phyloP scores from a whole-genome alignment of 177 flowering plant species.

The Vitis hybrid region DNA sequence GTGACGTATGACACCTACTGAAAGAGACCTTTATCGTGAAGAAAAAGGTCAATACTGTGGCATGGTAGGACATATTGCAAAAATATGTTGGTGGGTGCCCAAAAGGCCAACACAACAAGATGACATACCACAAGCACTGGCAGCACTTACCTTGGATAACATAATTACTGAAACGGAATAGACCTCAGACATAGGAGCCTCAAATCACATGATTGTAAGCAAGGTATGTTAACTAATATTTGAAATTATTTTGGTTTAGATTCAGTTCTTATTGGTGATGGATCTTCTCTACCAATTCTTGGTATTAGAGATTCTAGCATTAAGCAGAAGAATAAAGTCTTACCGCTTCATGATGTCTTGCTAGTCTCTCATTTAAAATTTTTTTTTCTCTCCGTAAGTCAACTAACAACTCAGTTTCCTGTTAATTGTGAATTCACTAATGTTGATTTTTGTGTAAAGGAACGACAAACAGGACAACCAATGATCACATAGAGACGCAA shows the following conservation, averaged over 20 bases:
- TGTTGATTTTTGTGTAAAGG: slow-evolving; percentile 8
- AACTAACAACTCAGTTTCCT: slow-evolving; percentile 6
- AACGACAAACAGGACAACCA: slow-evolving; percentile 1
- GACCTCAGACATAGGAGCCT: not conserved
- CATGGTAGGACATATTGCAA: not conserved
- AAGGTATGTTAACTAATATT: not conserved
- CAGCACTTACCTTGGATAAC: not conserved
- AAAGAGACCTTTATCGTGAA: slow-evolving; percentile 6
- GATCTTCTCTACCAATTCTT: not conserved
- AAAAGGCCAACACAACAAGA: not conserved
- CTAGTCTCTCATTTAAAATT: not conserved
- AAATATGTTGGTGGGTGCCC: not conserved
- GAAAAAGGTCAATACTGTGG: slow-evolving; percentile 8
- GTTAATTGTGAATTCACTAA: slow-evolving; percentile 9
- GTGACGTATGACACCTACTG: slow-evolving; percentile 9
- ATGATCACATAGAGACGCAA: too few relatives aligned
- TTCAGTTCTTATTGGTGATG: not conserved
- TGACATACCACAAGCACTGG: slow-evolving; percentile 2
- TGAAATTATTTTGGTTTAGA: not conserved
- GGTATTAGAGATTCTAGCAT: slow-evolving; percentile 3
- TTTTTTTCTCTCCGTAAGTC: slow-evolving; percentile 13
- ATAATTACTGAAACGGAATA: not conserved
- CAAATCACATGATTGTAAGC: not conserved
- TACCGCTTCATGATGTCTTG: slow-evolving; percentile 2
- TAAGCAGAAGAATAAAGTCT: not conserved